phyloP scores from a whole-genome alignment of 345 rosid species.

The Salix koriyanagi region DNA sequence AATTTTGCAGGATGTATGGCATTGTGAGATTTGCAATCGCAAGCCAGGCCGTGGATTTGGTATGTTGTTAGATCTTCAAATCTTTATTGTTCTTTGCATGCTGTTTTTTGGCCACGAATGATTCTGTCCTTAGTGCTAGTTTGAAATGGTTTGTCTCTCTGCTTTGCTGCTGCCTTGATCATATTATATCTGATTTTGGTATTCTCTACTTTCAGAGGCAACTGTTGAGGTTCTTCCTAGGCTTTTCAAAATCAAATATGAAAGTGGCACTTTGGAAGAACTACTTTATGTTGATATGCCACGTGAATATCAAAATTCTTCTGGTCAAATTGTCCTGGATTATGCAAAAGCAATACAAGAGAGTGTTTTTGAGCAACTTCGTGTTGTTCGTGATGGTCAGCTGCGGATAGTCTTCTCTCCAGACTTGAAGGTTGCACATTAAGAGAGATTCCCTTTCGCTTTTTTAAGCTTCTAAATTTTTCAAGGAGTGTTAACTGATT shows the following conservation, averaged over 20 bases:
- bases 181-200: constrained; percentile 15
- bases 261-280: constrained; percentile 96
- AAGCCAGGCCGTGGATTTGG: constrained; percentile 99
- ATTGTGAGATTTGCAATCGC: constrained; percentile 93
- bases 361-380: constrained; percentile 98
- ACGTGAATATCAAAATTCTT: constrained; percentile 74
- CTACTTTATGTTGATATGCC: constrained; percentile 98
- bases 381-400: constrained; percentile 98
- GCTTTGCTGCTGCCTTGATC: background rate
- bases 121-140: background rate
- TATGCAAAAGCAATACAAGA: constrained; percentile 99
- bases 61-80: constrained; percentile 30
- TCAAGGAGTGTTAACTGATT: background rate
- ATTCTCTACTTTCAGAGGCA: constrained; percentile 56
- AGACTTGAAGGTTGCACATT: constrained; percentile 65
- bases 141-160: background rate
- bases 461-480: background rate
- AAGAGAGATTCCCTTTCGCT: background rate
- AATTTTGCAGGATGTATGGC: constrained; percentile 90
- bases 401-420: constrained; percentile 91
- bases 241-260: constrained; percentile 97
- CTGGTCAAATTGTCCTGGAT: constrained; percentile 93
- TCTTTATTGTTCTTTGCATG: background rate
- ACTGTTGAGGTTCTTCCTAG: constrained; percentile 97
- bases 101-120: background rate